A percentile compares a stretch with the other conserved stretches of the same genome.
phyloP scores from a whole-genome alignment of 2,329 filamentous ascomycete genomes.

The Cladobotryum protrusum region DNA sequence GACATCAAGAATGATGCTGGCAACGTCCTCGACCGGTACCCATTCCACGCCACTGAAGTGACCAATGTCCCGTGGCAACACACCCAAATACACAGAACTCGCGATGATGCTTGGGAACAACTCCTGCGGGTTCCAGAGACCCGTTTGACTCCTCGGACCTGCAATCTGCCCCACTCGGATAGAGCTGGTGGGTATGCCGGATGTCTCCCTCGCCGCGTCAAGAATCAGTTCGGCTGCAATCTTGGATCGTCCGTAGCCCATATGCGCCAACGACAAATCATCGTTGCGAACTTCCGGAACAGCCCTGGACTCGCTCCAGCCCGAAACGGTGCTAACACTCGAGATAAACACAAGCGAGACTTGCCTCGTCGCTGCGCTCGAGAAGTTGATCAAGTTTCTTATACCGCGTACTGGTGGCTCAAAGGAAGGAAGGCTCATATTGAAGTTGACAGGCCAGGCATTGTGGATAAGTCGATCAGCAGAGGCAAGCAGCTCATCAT shows the following conservation, averaged over 20 bases:
- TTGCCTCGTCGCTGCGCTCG: constrained; percentile 19
- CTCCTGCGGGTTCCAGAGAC: constrained; percentile 51
- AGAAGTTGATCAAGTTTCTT: constrained; percentile 41
- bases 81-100: constrained; percentile 42
- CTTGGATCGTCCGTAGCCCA: constrained; percentile 41
- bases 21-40: constrained; percentile 46
- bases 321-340: constrained; percentile 32
- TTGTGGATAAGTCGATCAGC: constrained; percentile 42
- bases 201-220: constrained; percentile 27
- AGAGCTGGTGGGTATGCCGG: constrained; percentile 32
- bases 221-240: constrained; percentile 33
- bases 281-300: constrained; percentile 34
- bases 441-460: constrained; percentile 46
- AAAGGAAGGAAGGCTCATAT: constrained; percentile 42
- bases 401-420: constrained; percentile 44
- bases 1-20: constrained; percentile 42
- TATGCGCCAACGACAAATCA: constrained; percentile 23
- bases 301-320: constrained; percentile 24
- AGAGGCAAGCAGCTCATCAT: constrained; percentile 9
- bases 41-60: constrained; percentile 43
- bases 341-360: constrained; percentile 39
- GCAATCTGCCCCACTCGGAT: constrained; percentile 44
- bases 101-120: constrained; percentile 49
- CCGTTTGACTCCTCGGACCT: constrained; percentile 33
- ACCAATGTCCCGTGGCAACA: constrained; percentile 41